Evolutionary conservation across 192 early-diverging fungal species (phyloP).

Genomic region (Podila epigama): DNA sequence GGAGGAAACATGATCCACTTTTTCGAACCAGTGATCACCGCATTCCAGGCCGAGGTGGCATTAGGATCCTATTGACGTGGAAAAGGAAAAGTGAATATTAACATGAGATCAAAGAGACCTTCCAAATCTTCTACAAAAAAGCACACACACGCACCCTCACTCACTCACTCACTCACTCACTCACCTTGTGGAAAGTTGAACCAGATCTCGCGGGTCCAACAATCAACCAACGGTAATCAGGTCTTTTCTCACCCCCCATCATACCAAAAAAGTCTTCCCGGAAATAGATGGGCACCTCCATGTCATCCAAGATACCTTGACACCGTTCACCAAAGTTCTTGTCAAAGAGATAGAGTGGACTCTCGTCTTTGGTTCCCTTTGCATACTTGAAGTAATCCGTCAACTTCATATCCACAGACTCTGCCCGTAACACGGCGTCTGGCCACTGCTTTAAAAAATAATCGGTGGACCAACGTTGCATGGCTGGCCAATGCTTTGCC

Average conservation of each 20-base stretch:
- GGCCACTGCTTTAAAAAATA: constrained; percentile 54
- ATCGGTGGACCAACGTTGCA: constrained; percentile 62
- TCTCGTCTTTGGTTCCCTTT: constrained; percentile 57
- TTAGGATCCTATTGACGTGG: constrained; percentile 64
- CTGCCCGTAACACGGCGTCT: constrained; percentile 62
- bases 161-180: neutral
- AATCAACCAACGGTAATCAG: constrained; percentile 77
- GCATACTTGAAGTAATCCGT: constrained; percentile 63
- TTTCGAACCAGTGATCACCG: constrained; percentile 71
- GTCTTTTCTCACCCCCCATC: constrained; percentile 59
- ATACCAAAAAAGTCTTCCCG: constrained; percentile 67
- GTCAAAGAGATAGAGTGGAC: constrained; percentile 76
- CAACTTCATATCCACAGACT: constrained; percentile 67
- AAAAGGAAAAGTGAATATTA: neutral
- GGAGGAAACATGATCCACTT: constrained; percentile 80
- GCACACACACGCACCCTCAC: neutral
- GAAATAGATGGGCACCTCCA: constrained; percentile 68
- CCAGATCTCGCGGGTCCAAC: constrained; percentile 71
- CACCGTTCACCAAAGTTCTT: constrained; percentile 61
- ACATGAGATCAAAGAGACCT: no score
- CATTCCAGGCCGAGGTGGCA: constrained; percentile 77
- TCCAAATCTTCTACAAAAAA: neutral
- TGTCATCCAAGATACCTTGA: constrained; percentile 58
- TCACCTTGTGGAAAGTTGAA: constrained; percentile 69
- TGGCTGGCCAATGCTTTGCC: constrained; percentile 66